These are phyloP conservation scores for Byssothecium circinans DNA, from an alignment of 2,329 filamentous ascomycete species.

Conservation along the genomic window DNA sequence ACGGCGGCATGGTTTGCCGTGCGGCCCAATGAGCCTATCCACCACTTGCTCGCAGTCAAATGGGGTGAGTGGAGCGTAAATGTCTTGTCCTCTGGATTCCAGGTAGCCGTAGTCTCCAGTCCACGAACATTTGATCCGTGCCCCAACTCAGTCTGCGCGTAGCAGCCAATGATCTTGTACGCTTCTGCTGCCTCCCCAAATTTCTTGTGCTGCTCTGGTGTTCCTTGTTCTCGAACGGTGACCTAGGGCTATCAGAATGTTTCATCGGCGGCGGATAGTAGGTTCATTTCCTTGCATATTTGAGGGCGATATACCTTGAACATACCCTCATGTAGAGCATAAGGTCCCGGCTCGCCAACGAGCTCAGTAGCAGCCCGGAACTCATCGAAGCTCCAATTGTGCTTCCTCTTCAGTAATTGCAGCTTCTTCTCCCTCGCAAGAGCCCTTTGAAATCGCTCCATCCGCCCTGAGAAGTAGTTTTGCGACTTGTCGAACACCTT, in stretches of 20 bases:
- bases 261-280: too few species aligned
- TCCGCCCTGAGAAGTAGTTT: conserved; percentile 73
- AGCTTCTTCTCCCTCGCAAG: conserved; percentile 71
- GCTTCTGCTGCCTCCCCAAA: conserved; percentile 70
- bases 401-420: conserved; percentile 64
- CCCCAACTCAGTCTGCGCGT: conserved; percentile 78
- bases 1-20: conserved; percentile 77
- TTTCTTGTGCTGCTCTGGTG: conserved; percentile 70
- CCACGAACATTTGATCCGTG: conserved; percentile 69
- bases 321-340: conserved; percentile 72
- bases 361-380: conserved; percentile 66
- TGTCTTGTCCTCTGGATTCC: conserved; percentile 72
- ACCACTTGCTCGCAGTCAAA: conserved; percentile 79
- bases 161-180: conserved; percentile 76
- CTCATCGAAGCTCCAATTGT: conserved; percentile 69
- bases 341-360: conserved; percentile 72
- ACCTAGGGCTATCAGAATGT: conserved; percentile 47
- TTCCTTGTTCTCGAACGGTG: conserved; percentile 71
- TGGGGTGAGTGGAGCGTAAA: conserved; percentile 74
- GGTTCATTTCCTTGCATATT: too few species aligned
- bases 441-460: conserved; percentile 69
- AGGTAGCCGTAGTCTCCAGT: conserved; percentile 72
- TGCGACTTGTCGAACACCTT: conserved; percentile 76
- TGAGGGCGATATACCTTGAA: conserved; percentile 55
- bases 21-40: conserved; percentile 77